Evolutionary conservation across 305 asterid species (phyloP).

Genomic region (Nicotiana rustica): DNA sequence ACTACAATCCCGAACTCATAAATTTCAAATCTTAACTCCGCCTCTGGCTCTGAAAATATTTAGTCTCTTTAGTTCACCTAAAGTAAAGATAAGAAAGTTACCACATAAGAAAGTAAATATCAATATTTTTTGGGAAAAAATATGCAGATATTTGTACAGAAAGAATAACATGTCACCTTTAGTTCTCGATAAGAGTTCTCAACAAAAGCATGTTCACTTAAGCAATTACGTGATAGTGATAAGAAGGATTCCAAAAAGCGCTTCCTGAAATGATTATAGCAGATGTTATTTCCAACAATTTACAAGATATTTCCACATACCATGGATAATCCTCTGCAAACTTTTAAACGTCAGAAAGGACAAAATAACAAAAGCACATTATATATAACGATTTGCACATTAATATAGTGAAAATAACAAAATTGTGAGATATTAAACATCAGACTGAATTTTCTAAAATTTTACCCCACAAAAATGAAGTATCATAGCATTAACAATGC

Average conservation of each 20-base stretch:
- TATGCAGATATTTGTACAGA: conserved; percentile 25
- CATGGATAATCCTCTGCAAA: background rate
- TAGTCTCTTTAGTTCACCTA: conserved; percentile 1
- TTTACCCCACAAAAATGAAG: background rate
- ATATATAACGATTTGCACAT: background rate
- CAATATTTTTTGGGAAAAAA: background rate
- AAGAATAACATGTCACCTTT: conserved; percentile 57
- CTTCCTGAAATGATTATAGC: conserved; percentile 53
- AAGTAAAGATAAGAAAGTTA: background rate
- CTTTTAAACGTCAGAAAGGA: background rate
- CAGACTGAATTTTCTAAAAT: conserved; percentile 13
- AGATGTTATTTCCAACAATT: background rate
- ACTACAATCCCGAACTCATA: no score
- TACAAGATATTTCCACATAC: conserved; percentile 14
- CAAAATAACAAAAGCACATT: background rate
- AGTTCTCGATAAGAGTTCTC: conserved; percentile 65
- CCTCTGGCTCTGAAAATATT: background rate
- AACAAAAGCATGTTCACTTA: conserved; percentile 39
- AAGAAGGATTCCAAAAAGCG: conserved; percentile 64
- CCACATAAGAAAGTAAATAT: background rate
- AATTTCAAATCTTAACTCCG: no score
- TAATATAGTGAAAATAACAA: background rate
- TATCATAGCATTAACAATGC: background rate
- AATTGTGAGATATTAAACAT: conserved; percentile 20
- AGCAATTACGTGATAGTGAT: conserved; percentile 48